These are phyloP conservation scores for Entelexis sorbosivorans DNA, from an alignment of 1,139 yeast genomes.

Conservation along the genomic window DNA sequence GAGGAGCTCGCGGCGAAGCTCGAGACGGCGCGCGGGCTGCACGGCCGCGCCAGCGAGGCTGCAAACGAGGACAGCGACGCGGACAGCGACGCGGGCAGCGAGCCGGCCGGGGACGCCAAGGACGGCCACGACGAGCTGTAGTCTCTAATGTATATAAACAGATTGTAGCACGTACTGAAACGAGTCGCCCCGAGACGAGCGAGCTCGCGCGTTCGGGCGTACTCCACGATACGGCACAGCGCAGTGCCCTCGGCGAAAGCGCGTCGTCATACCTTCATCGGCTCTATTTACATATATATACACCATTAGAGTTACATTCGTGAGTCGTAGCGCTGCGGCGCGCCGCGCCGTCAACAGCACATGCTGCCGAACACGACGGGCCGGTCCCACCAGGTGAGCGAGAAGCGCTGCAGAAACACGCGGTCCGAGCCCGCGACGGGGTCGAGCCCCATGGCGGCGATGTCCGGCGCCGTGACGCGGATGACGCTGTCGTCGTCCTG, in stretches of 20 bases:
- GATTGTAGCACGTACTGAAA: too few relatives aligned
- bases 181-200: too few relatives aligned
- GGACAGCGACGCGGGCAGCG: too few relatives aligned
- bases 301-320: too few relatives aligned
- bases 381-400: slow-evolving; percentile 46
- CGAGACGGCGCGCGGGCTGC: slow-evolving; percentile 15
- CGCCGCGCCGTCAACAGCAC: too few relatives aligned
- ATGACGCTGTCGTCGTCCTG: slow-evolving; percentile 20
- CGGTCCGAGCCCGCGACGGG: slow-evolving; percentile 53
- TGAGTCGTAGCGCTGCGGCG: too few relatives aligned
- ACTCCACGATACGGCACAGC: too few relatives aligned
- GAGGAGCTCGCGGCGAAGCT: slow-evolving; percentile 17
- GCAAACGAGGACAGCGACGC: background rate
- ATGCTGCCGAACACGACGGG: slow-evolving; percentile 27
- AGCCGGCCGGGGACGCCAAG: background rate
- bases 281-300: background rate
- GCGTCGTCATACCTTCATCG: too few relatives aligned
- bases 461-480: slow-evolving; percentile 32
- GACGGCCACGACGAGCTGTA: slow-evolving; percentile 9
- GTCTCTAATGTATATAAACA: background rate
- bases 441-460: slow-evolving; percentile 64
- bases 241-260: too few relatives aligned
- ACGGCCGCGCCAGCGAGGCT: slow-evolving; percentile 1
- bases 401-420: slow-evolving; percentile 45
- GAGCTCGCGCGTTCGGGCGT: background rate